phyloP scores from a whole-genome alignment of 257 asterid species.

The Penstemon barbatus region DNA sequence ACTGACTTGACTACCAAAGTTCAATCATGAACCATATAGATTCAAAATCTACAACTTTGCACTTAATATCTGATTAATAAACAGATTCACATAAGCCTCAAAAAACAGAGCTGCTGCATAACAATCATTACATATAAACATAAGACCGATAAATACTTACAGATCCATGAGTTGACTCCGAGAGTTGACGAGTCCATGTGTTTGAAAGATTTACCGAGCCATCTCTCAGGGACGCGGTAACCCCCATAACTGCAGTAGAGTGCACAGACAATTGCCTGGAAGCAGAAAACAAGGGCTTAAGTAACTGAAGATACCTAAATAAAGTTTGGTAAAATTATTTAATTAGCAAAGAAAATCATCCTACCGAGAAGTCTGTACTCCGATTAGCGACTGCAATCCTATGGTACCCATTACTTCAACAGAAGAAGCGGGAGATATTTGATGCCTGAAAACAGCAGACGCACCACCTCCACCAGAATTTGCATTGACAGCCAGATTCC shows the following conservation, averaged over 20 bases:
- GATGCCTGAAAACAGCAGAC: conserved; percentile 70
- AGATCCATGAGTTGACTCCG: conserved; percentile 71
- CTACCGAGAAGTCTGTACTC: conserved; percentile 79
- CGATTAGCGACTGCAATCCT: conserved; percentile 82
- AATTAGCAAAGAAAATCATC: conserved; percentile 25
- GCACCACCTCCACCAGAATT: conserved; percentile 86
- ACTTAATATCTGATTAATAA: background rate
- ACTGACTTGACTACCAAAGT: conserved; percentile 18
- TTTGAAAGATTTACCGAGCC: conserved; percentile 91
- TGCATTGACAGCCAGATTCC: conserved; percentile 73
- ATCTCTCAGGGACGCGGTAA: conserved; percentile 80
- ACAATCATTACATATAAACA: conserved; percentile 1
- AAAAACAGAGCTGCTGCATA: conserved; percentile 11
- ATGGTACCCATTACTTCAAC: conserved; percentile 75
- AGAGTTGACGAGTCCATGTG: conserved; percentile 85
- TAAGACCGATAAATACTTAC: conserved; percentile 42
- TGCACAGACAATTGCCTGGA: conserved; percentile 80
- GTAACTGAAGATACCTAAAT: conserved; percentile 19
- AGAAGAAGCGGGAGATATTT: conserved; percentile 66
- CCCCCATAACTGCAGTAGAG: conserved; percentile 77
- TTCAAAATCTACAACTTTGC: background rate
- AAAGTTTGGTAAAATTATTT: conserved; percentile 10
- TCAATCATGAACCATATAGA: background rate
- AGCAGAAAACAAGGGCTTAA: conserved; percentile 23
- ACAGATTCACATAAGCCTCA: conserved; percentile 16